phyloP scores from a whole-genome alignment of 2,329 filamentous ascomycete genomes.

The Sclerotinia glacialis region DNA sequence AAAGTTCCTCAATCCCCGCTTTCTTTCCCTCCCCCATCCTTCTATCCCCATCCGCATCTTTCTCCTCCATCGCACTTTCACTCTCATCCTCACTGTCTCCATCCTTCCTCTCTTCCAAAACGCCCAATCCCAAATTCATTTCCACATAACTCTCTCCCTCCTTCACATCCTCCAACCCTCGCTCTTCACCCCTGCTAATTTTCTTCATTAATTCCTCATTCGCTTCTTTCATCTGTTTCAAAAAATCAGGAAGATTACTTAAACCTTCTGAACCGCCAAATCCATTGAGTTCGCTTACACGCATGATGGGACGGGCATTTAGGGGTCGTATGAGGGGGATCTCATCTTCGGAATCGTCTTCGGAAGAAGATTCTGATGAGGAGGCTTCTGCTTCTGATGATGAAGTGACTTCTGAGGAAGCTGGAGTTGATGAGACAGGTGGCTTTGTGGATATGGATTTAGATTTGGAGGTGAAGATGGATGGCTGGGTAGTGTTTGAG shows the following conservation, averaged over 20 bases:
- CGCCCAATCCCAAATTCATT: constrained; percentile 30
- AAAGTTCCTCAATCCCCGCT: constrained; percentile 17
- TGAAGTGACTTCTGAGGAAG: neutral
- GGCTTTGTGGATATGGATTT: neutral
- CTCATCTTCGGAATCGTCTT: constrained; percentile 16
- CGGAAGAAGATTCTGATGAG: neutral
- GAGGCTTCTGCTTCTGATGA: constrained; percentile 12
- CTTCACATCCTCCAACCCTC: constrained; percentile 15
- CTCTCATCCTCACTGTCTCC: neutral
- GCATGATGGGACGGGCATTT: constrained; percentile 28
- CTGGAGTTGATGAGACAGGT: neutral
- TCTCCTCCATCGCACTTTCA: neutral
- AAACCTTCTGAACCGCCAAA: constrained; percentile 15
- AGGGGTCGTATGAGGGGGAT: constrained; percentile 22
- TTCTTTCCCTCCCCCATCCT: constrained; percentile 14
- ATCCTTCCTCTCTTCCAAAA: constrained; percentile 28
- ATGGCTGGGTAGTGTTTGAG: neutral
- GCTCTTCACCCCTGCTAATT: constrained; percentile 22
- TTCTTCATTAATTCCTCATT: constrained; percentile 28
- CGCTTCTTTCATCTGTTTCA: constrained; percentile 28
- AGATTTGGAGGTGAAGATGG: neutral
- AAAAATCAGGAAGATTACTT: constrained; percentile 25
- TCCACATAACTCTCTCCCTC: constrained; percentile 26
- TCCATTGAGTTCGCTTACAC: constrained; percentile 24
- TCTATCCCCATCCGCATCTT: constrained; percentile 16